Percentiles rank a stretch among this genome's conserved stretches.
These are phyloP conservation scores for Schwanniomyces occidentalis DNA, from an alignment of 805 yeast species.

Conservation along the genomic window DNA sequence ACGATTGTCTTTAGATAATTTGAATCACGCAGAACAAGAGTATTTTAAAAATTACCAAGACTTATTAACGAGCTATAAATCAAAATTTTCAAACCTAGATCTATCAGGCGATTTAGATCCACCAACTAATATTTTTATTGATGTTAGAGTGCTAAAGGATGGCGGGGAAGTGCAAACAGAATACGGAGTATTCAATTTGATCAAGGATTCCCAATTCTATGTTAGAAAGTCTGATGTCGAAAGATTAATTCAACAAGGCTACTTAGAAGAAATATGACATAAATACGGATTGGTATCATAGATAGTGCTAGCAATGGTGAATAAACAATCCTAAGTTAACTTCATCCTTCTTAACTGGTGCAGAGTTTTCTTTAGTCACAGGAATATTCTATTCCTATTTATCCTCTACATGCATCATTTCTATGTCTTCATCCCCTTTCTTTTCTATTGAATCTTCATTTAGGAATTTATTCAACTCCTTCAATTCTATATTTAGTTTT, in stretches of 20 bases:
- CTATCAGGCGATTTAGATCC: slow-evolving; percentile 88
- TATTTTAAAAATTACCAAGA: slow-evolving; percentile 73
- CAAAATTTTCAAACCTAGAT: slow-evolving; percentile 79
- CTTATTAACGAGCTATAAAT: slow-evolving; percentile 71
- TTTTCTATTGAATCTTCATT: slow-evolving; percentile 4
- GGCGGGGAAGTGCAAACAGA: slow-evolving; percentile 98
- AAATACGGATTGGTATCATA: no score
- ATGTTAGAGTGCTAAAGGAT: slow-evolving; percentile 87
- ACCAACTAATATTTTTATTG: slow-evolving; percentile 88
- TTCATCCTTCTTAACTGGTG: no score
- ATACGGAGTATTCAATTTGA: slow-evolving; percentile 90
- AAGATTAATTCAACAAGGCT: slow-evolving; percentile 90
- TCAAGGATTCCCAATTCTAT: slow-evolving; percentile 91
- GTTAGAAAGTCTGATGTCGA: slow-evolving; percentile 95
- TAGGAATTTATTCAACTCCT: slow-evolving; percentile 14
- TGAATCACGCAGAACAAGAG: slow-evolving; percentile 79
- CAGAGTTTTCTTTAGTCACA: no score
- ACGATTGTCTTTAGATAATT: slow-evolving; percentile 41
- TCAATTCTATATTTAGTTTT: slow-evolving; percentile 53
- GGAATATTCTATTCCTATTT: no score
- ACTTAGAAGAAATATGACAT: slow-evolving; percentile 69
- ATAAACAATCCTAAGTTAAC: no score
- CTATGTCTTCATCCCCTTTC: slow-evolving; percentile 4
- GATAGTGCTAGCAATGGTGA: no score
- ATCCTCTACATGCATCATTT: no score